Base-by-base conservation (phyloP, 441 rosid species). In the Erodium trifolium region DNA sequence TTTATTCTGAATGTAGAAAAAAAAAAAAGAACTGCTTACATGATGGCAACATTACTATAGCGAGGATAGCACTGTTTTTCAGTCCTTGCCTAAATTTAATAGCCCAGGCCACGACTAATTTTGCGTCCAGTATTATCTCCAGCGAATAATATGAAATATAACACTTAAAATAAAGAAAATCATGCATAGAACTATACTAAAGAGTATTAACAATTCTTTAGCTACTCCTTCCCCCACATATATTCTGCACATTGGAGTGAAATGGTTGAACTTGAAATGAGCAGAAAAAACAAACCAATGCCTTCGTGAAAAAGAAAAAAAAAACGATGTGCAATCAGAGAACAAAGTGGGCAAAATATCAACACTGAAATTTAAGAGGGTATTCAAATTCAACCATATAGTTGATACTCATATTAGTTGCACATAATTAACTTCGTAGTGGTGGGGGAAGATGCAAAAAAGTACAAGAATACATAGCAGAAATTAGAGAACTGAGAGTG, bases 111-210 rank as follows among this genome's bases (percentile, higher is more conserved):
- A 55, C 62, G 17, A 16, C 41, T 37, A 31, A 31, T 31, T 31
- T 31, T 31, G 34, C 34, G 1, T 31, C 3, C 34, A 31, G 34
- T 31, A 31, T 31, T 53, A 41, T 41, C 12, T 41, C 47, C 12
- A 41, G 47, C 12, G 47, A 41, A 41, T 53, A 17, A 53, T 53
- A 53, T 53, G 60, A 53, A 53, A 53, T 14, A 55, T 55, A 55
- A 55, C 17, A 16, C 3, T 55, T 17, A 18, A 55, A 55, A 55
- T 19, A 55, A 17, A 18, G 9, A 55, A 55, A 55, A 55, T 17
- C 19, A 55, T 55, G 62, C 62, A 55, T 55, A 14, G 7, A 55
- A 55, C 62, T 17, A 16, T 43, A 43, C 13, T 43, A 13, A 11
- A 10, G 13, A 8, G 10, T 3, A 45, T 45, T 7, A 17, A 17